Conservation (phyloP, 2,329 filamentous ascomycete species). For the Colletotrichum sp. region DNA sequence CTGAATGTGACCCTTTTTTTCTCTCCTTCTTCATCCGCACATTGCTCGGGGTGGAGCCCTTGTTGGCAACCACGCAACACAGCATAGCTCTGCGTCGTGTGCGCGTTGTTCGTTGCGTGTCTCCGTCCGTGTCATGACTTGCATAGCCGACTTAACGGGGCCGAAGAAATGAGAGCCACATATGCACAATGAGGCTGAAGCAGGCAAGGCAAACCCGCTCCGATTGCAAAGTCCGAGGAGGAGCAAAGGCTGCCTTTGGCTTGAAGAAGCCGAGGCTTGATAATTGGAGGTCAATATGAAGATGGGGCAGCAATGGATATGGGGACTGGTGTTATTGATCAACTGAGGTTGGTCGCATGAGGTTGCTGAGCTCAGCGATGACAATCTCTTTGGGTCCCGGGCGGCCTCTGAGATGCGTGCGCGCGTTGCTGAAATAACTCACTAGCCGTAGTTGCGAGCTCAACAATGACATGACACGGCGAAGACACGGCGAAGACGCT, state of each 20-base stretch:
- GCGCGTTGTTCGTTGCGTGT: background rate
- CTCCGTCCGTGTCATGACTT: conserved; percentile 1
- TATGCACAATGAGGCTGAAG: background rate
- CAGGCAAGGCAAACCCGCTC: background rate
- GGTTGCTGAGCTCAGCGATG: background rate
- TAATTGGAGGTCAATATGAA: background rate
- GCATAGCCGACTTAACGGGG: background rate
- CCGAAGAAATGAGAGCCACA: background rate
- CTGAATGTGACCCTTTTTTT: background rate
- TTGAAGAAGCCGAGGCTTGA: background rate
- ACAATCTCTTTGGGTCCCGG: background rate
- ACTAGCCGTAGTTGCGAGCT: background rate
- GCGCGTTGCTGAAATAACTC: background rate
- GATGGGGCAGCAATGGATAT: background rate
- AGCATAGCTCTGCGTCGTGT: background rate
- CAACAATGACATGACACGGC: background rate
- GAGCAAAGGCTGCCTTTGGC: background rate
- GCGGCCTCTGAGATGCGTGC: background rate
- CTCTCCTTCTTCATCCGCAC: background rate
- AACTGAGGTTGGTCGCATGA: background rate
- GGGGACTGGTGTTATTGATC: background rate
- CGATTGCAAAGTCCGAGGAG: background rate
- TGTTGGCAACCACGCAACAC: background rate
- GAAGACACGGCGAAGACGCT: background rate
- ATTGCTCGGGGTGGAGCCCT: background rate